Conservation (phyloP, 371 early-diverging fungal genomes). For the Mucor indicus region DNA sequence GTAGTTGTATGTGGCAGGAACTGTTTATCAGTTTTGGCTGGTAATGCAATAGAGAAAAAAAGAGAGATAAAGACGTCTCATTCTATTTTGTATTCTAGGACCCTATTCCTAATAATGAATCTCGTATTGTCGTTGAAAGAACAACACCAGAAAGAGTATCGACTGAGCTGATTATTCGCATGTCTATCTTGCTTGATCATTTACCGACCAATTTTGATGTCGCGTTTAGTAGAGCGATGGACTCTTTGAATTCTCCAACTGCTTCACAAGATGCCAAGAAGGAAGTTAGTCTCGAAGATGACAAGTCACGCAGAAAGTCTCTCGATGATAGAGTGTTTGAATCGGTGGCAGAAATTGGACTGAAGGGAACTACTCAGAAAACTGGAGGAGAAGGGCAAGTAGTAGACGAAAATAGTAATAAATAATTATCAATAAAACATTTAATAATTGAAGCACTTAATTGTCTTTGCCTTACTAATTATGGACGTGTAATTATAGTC, state of each 20-base stretch:
- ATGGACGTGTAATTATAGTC: too few relatives aligned
- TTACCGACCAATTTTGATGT: slow-evolving; percentile 39
- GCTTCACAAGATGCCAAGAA: neutral
- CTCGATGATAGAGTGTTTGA: slow-evolving; percentile 5
- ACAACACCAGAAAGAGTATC: slow-evolving; percentile 30
- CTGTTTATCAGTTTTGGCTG: slow-evolving; percentile 41
- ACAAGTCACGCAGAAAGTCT: neutral
- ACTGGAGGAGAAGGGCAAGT: slow-evolving; percentile 23
- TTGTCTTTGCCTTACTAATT: too few relatives aligned
- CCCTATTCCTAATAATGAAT: slow-evolving; percentile 29
- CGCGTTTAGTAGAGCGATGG: slow-evolving; percentile 29
- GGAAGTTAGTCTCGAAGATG: neutral
- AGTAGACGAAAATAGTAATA: slow-evolving; percentile 8
- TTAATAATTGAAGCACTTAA: too few relatives aligned
- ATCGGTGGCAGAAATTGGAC: slow-evolving; percentile 17
- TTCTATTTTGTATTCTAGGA: slow-evolving; percentile 11
- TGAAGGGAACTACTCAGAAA: slow-evolving; percentile 19
- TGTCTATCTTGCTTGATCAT: slow-evolving; percentile 35
- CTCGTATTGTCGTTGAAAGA: slow-evolving; percentile 38
- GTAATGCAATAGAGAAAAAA: slow-evolving; percentile 8
- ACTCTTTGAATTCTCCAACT: neutral
- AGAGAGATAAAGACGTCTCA: neutral
- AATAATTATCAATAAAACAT: neutral
- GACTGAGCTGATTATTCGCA: slow-evolving; percentile 26
- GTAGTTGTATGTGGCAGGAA: slow-evolving; percentile 41